Conservation (phyloP, 2,329 filamentous ascomycete species). For the Penicillium palitans region DNA sequence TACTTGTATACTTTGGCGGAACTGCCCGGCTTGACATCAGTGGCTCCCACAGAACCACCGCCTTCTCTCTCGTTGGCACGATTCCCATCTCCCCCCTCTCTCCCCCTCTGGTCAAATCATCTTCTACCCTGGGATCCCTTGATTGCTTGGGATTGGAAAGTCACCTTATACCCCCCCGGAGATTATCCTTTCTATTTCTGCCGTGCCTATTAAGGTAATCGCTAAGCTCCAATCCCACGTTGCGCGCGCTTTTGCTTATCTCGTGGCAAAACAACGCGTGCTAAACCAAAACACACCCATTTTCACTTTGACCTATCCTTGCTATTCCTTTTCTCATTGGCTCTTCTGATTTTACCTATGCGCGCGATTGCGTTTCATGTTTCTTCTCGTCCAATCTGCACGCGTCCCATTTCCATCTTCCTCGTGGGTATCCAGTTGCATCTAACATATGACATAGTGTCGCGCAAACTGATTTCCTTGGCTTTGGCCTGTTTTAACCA, state of each 20-base stretch:
- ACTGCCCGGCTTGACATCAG: slow-evolving; percentile 19
- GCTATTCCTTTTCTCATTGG: slow-evolving; percentile 16
- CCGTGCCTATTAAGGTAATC: slow-evolving; percentile 15
- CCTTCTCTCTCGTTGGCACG: slow-evolving; percentile 22
- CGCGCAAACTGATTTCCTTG: slow-evolving; percentile 15
- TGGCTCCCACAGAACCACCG: slow-evolving; percentile 16
- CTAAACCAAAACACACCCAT: slow-evolving; percentile 8
- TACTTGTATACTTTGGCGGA: slow-evolving; percentile 8
- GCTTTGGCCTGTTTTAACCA: slow-evolving; percentile 7
- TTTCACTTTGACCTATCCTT: neutral
- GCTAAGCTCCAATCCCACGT: slow-evolving; percentile 23
- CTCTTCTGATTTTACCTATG: slow-evolving; percentile 1
- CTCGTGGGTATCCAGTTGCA: slow-evolving; percentile 9
- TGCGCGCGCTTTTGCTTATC: slow-evolving; percentile 14
- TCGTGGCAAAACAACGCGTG: slow-evolving; percentile 27
- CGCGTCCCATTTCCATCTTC: slow-evolving; percentile 20
- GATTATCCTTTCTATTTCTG: slow-evolving; percentile 15
- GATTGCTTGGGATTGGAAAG: slow-evolving; percentile 19
- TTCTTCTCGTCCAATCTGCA: slow-evolving; percentile 12
- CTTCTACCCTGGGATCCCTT: slow-evolving; percentile 20
- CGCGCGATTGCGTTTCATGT: slow-evolving; percentile 14
- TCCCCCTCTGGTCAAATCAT: slow-evolving; percentile 22
- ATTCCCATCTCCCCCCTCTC: slow-evolving; percentile 17
- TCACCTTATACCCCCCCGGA: slow-evolving; percentile 13
- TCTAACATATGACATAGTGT: slow-evolving; percentile 19